phyloP scores from a whole-genome alignment of 768 basidiomycete species.

The Mycena maculata region DNA sequence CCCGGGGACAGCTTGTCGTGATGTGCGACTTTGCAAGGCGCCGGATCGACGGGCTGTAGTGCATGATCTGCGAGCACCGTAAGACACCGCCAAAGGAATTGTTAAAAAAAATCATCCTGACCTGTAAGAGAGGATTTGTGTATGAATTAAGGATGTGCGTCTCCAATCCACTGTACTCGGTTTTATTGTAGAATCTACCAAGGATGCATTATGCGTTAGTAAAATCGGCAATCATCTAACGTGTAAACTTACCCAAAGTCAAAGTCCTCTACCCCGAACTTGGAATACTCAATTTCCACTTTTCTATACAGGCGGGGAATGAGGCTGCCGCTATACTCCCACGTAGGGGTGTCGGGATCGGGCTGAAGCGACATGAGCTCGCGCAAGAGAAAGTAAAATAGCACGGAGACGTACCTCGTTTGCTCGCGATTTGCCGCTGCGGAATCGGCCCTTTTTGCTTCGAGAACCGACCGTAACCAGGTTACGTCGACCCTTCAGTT shows the following conservation, averaged over 20 bases:
- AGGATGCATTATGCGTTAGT: neutral
- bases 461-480: constrained; percentile 66
- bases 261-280: constrained; percentile 98
- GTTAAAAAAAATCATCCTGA: neutral
- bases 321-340: constrained; percentile 65
- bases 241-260: constrained; percentile 83
- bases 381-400: constrained; percentile 17
- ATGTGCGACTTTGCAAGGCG: constrained; percentile 91
- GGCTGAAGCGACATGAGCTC: constrained; percentile 45
- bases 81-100: constrained; percentile 54
- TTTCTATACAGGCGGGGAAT: constrained; percentile 87
- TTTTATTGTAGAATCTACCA: constrained; percentile 91
- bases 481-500: constrained; percentile 87
- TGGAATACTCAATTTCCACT: constrained; percentile 98
- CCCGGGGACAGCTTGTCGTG: constrained; percentile 85
- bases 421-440: constrained; percentile 77
- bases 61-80: constrained; percentile 92
- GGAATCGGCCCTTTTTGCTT: constrained; percentile 77
- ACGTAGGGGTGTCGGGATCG: constrained; percentile 64
- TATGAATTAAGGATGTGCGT: constrained; percentile 98
- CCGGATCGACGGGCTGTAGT: constrained; percentile 84
- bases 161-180: constrained; percentile 90
- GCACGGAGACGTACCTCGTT: constrained; percentile 54
- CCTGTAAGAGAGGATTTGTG: constrained; percentile 66
- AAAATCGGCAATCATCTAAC: neutral